Evolutionary conservation across 169 alveolate species (phyloP).

Genomic region (Cryptosporidium sp.): DNA sequence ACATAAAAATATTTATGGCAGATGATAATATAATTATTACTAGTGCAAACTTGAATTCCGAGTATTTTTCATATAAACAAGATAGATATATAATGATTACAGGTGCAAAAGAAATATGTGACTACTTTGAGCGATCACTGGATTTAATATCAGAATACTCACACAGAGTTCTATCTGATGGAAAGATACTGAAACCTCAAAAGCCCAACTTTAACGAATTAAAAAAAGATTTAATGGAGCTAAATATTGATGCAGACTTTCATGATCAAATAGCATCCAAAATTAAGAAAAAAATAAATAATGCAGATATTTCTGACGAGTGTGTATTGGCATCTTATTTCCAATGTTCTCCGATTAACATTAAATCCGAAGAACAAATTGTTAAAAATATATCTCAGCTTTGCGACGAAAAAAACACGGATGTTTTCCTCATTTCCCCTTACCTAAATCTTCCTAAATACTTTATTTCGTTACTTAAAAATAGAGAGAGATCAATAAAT

Average conservation of each 20-base stretch:
- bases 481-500: not conserved
- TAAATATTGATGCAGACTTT: not conserved
- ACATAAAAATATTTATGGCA: slow-evolving; percentile 48
- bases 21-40: slow-evolving; percentile 46
- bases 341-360: slow-evolving; percentile 37
- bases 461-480: not conserved
- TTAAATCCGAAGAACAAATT: slow-evolving; percentile 18
- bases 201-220: slow-evolving; percentile 4
- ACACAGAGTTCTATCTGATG: not conserved
- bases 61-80: slow-evolving; percentile 28
- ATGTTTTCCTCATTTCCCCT: slow-evolving; percentile 14
- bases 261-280: slow-evolving; percentile 5
- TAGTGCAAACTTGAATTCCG: slow-evolving; percentile 48
- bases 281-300: not conserved
- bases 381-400: slow-evolving; percentile 3
- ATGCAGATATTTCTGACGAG: not conserved
- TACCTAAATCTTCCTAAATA: slow-evolving; percentile 46
- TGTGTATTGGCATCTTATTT: slow-evolving; percentile 20
- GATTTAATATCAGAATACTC: slow-evolving; percentile 34
- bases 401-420: not conserved
- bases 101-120: slow-evolving; percentile 36
- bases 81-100: slow-evolving; percentile 43
- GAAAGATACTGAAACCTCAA: slow-evolving; percentile 3
- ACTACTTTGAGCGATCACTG: slow-evolving; percentile 20
- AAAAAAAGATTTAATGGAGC: slow-evolving; percentile 15